Evolutionary conservation across 352 stramenopile species (phyloP).

Genomic region (Phytophthora cactorum): DNA sequence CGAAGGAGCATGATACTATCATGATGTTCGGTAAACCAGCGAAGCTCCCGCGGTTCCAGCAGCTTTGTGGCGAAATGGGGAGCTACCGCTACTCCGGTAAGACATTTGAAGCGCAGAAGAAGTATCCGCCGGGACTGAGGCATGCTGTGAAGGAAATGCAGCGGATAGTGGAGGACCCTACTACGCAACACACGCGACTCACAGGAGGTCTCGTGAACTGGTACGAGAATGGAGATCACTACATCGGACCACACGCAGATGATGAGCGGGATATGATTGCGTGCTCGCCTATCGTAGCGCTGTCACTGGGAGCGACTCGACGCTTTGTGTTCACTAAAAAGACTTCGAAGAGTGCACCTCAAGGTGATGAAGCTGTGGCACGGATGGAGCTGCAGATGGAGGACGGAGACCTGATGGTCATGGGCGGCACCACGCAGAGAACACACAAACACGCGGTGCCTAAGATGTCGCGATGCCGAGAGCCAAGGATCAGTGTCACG

Average conservation of each 20-base stretch:
- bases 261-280: conserved; percentile 61
- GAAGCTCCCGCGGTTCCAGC: conserved; percentile 72
- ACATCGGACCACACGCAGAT: conserved; percentile 83
- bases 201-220: conserved; percentile 81
- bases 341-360: conserved; percentile 20
- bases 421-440: conserved; percentile 79
- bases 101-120: conserved; percentile 51
- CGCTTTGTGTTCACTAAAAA: conserved; percentile 74
- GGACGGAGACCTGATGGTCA: conserved; percentile 82
- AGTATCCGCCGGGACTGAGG: conserved; percentile 45
- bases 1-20: conserved; percentile 61
- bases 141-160: conserved; percentile 57
- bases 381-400: conserved; percentile 59
- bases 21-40: conserved; percentile 72
- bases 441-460: conserved; percentile 85
- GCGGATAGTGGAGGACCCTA: conserved; percentile 43
- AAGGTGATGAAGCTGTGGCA: conserved; percentile 16
- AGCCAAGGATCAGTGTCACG: conserved; percentile 55
- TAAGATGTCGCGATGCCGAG: conserved; percentile 61
- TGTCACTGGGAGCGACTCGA: conserved; percentile 73
- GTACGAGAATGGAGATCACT: conserved; percentile 84
- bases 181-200: conserved; percentile 28
- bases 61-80: conserved; percentile 57
- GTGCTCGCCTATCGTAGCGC: conserved; percentile 61
- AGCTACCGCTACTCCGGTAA: conserved; percentile 70